Evolutionary conservation across 768 basidiomycete species (phyloP).

Genomic region (Podaxis sp.): DNA sequence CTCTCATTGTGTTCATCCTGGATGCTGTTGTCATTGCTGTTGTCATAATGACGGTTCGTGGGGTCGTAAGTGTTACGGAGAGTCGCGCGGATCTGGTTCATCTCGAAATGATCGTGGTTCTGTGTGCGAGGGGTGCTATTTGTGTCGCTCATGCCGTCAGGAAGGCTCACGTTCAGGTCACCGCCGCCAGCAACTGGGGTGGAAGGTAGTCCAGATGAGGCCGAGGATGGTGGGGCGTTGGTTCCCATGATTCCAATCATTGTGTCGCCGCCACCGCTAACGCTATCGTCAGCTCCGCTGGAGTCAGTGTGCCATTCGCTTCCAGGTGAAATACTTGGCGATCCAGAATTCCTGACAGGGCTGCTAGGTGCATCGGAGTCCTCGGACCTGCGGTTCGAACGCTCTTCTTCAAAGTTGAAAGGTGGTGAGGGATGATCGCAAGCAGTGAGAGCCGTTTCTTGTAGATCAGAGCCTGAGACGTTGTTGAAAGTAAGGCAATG

Average conservation of each 20-base stretch:
- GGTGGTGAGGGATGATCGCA: not conserved
- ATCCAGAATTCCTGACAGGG: not conserved
- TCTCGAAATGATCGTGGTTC: not conserved
- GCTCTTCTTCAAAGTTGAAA: not conserved
- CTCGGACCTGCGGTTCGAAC: not conserved
- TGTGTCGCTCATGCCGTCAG: not conserved
- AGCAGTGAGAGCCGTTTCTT: not conserved
- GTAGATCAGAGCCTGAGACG: not conserved
- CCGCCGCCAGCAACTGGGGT: not conserved
- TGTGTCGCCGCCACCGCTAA: not conserved
- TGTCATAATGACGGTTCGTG: not conserved
- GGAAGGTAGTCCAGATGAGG: not conserved
- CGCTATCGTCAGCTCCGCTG: not conserved
- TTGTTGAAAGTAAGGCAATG: not conserved
- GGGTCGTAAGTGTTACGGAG: not conserved
- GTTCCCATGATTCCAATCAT: not conserved
- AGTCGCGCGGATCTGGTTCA: slow-evolving; percentile 1
- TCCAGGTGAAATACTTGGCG: not conserved
- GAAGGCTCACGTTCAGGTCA: not conserved
- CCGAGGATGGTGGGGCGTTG: not conserved
- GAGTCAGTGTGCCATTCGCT: not conserved
- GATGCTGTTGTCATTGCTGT: not conserved
- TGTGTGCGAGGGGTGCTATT: not conserved
- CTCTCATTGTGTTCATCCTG: not conserved
- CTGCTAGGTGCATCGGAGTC: not conserved